Evolutionary conservation across 768 basidiomycete species (phyloP).

Genomic region (Leccinum fibrillosum): DNA sequence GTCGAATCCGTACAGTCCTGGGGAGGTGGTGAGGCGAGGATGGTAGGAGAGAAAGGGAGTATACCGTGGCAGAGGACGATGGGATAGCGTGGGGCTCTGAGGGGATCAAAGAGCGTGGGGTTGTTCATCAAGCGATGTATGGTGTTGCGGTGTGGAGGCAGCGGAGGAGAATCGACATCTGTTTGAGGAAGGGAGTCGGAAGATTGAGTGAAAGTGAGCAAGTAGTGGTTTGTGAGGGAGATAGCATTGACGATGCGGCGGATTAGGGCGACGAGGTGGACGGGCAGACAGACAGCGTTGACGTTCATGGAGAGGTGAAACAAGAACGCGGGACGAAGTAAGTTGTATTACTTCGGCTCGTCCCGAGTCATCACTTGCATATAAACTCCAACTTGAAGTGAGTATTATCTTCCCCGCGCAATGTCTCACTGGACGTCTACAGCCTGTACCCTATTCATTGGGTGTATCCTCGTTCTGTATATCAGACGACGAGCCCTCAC

Average conservation of each 20-base stretch:
- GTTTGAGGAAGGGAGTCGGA: neutral
- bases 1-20: conserved; percentile 94
- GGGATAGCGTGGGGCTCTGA: conserved; percentile 79
- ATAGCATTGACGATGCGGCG: conserved; percentile 65
- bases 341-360: too few relatives aligned
- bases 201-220: neutral
- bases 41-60: neutral
- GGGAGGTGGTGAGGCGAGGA: conserved; percentile 1
- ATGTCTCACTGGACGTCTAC: neutral
- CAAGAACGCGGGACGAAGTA: too few relatives aligned
- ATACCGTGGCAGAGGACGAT: conserved; percentile 95
- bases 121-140: conserved; percentile 73
- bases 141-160: conserved; percentile 35
- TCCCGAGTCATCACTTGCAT: too few relatives aligned
- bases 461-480: neutral
- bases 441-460: neutral
- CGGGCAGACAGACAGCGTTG: conserved; percentile 43
- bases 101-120: conserved; percentile 74
- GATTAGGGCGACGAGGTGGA: conserved; percentile 57
- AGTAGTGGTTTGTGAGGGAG: conserved; percentile 59
- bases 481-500: neutral
- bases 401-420: neutral
- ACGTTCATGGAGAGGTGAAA: conserved; percentile 32
- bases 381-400: neutral
- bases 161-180: conserved; percentile 10